Conservation (phyloP, 345 rosid species). For the Citrus mangshanensis region DNA sequence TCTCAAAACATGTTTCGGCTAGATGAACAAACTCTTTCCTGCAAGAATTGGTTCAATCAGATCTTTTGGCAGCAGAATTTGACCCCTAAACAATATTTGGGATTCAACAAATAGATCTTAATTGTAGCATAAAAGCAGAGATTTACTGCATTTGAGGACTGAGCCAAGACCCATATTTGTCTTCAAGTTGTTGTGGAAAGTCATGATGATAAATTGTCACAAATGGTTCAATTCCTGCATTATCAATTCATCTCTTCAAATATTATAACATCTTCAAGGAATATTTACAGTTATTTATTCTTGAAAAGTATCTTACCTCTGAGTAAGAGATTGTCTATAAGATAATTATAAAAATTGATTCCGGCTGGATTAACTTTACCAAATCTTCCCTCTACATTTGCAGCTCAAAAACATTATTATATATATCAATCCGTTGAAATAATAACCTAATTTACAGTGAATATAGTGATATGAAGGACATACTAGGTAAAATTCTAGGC, state of each 20-base stretch:
- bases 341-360: slow-evolving; percentile 33
- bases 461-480: not conserved
- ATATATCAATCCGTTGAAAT: not conserved
- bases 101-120: not conserved
- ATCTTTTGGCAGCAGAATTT: not conserved
- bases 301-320: slow-evolving; percentile 21
- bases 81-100: not conserved
- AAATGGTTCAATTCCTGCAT: slow-evolving; percentile 47
- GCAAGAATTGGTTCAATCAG: not conserved
- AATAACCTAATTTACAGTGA: not conserved
- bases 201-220: slow-evolving; percentile 41
- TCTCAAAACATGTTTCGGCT: slow-evolving; percentile 38
- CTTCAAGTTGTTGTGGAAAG: slow-evolving; percentile 35
- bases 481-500: slow-evolving; percentile 41
- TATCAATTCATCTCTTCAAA: not conserved
- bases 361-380: slow-evolving; percentile 38
- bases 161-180: slow-evolving; percentile 40
- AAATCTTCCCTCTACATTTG: slow-evolving; percentile 33
- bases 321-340: slow-evolving; percentile 33
- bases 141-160: slow-evolving; percentile 40
- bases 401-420: slow-evolving; percentile 1
- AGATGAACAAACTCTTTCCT: slow-evolving; percentile 44
- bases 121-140: not conserved
- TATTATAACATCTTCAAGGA: not conserved
- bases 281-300: not conserved